Evolutionary conservation across 352 stramenopile species (phyloP).

Genomic region (Globisporangium megalacanthum): DNA sequence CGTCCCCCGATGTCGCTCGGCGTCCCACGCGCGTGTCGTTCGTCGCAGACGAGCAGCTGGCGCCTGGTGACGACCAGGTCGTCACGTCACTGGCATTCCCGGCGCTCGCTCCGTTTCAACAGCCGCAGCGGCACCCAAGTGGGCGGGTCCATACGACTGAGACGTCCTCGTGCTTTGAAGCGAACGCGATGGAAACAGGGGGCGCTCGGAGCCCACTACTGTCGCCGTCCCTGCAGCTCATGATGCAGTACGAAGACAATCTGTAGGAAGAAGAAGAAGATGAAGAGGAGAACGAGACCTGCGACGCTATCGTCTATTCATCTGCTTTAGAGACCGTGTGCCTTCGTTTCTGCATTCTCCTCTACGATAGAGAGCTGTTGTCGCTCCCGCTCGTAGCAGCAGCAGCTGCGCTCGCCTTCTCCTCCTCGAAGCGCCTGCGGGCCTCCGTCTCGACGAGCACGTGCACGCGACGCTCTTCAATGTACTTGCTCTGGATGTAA

Average conservation of each 20-base stretch:
- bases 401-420: constrained; percentile 16
- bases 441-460: constrained; percentile 59
- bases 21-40: constrained; percentile 3
- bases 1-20: constrained; percentile 7
- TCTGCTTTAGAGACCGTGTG: no score
- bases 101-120: background rate
- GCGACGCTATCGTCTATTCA: background rate
- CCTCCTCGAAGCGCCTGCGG: constrained; percentile 48
- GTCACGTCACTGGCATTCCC: background rate
- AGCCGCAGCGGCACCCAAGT: background rate
- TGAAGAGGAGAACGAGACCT: no score
- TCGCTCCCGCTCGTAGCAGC: no score
- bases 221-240: constrained; percentile 5
- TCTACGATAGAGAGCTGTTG: background rate
- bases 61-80: no score
- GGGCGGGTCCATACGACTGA: no score
- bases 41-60: background rate
- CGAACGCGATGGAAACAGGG: background rate
- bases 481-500: constrained; percentile 80
- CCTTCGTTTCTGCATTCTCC: background rate
- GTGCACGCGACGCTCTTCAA: constrained; percentile 65
- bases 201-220: background rate
- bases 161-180: background rate
- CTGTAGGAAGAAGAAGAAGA: constrained; percentile 1
- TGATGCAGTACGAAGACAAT: constrained; percentile 16